phyloP scores from a whole-genome alignment of 768 basidiomycete genomes.

The Calocybe cyanea region DNA sequence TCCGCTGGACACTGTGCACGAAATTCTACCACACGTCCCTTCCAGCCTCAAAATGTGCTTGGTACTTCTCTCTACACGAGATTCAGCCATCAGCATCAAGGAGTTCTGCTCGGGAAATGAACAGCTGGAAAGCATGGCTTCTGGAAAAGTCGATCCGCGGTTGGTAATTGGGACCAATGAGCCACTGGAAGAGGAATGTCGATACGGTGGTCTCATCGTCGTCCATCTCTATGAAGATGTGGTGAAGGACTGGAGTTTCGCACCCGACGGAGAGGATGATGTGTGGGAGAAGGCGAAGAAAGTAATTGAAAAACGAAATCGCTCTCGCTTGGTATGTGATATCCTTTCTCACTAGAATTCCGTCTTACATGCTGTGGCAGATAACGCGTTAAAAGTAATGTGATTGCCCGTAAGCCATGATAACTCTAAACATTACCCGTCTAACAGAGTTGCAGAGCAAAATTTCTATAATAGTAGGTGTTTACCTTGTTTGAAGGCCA shows the following conservation, averaged over 20 bases:
- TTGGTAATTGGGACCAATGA: constrained; percentile 10
- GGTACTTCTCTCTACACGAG: constrained; percentile 7
- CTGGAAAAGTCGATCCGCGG: constrained; percentile 8
- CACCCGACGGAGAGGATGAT: constrained; percentile 8
- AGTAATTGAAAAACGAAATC: constrained; percentile 3
- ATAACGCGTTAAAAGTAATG: no score
- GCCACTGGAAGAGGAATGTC: constrained; percentile 1
- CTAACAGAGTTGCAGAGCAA: no score
- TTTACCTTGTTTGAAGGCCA: background rate
- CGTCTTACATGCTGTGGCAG: background rate
- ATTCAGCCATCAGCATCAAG: constrained; percentile 2
- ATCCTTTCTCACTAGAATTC: background rate
- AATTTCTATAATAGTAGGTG: background rate
- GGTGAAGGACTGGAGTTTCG: constrained; percentile 14
- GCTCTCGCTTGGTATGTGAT: constrained; percentile 1
- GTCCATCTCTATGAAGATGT: constrained; percentile 10
- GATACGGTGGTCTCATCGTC: constrained; percentile 5
- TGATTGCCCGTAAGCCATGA: background rate
- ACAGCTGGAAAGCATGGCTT: constrained; percentile 5
- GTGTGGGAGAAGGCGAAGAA: constrained; percentile 12
- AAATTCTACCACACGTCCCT: constrained; percentile 5
- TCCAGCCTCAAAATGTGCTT: constrained; percentile 9
- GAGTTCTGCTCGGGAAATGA: constrained; percentile 6
- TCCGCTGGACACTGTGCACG: constrained; percentile 3
- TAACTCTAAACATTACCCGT: background rate